Conservation (phyloP, 2,329 filamentous ascomycete species). For the Colletotrichum echinochloae region DNA sequence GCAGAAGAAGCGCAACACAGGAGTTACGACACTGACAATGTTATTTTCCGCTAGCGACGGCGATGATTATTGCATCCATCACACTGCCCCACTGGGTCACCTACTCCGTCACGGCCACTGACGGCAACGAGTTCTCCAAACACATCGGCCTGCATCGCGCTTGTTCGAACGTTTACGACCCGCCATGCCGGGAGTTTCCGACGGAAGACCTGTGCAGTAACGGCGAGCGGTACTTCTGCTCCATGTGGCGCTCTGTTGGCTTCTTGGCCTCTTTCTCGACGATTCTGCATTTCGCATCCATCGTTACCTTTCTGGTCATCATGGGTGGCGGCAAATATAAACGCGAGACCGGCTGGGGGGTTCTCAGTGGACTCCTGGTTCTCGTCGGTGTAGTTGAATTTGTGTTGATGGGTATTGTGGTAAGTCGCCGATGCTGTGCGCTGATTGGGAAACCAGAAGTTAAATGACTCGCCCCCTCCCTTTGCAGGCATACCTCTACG, state of each 20-base stretch:
- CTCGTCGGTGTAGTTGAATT: constrained; percentile 78
- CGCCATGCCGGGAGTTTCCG: constrained; percentile 75
- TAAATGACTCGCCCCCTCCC: not conserved
- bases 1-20: not conserved
- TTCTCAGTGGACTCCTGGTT: constrained; percentile 74
- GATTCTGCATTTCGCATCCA: constrained; percentile 81
- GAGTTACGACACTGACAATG: constrained; percentile 47
- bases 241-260: constrained; percentile 88
- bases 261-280: constrained; percentile 89
- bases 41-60: constrained; percentile 66
- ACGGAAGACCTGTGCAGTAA: constrained; percentile 74
- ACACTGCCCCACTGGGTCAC: constrained; percentile 78
- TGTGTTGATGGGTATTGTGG: constrained; percentile 84
- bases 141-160: constrained; percentile 83
- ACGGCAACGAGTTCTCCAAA: constrained; percentile 62
- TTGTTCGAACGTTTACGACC: constrained; percentile 77
- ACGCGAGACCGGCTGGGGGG: constrained; percentile 85
- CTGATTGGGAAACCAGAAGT: constrained; percentile 15
- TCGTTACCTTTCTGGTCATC: constrained; percentile 84
- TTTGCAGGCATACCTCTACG: constrained; percentile 80
- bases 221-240: constrained; percentile 80
- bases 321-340: constrained; percentile 83
- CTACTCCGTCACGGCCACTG: constrained; percentile 66
- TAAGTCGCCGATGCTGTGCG: constrained; percentile 59
- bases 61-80: constrained; percentile 78